Evolutionary conservation across 139 green algal genomes (phyloP).

Genomic region (Haematococcus lacustris): DNA sequence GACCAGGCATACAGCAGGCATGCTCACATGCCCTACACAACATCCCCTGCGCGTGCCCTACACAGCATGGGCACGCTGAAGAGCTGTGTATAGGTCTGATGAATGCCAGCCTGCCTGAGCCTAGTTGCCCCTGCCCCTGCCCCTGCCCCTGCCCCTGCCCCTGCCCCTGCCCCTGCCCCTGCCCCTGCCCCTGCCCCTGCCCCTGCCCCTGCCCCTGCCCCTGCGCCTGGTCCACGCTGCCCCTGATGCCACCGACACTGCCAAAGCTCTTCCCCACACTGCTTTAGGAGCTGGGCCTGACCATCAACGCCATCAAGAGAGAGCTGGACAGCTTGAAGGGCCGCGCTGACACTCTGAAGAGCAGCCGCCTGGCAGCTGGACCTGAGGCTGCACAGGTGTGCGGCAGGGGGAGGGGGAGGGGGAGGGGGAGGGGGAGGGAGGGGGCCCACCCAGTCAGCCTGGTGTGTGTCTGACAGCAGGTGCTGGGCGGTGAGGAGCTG

Average conservation of each 20-base stretch:
- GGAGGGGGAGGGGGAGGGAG: background rate
- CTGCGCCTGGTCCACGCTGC: too few relatives aligned
- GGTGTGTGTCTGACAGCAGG: conserved; percentile 25
- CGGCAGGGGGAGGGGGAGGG: background rate
- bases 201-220: too few relatives aligned
- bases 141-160: too few relatives aligned
- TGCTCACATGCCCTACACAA: too few relatives aligned
- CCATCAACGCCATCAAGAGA: conserved; percentile 32
- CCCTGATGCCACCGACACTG: background rate
- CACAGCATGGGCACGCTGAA: too few relatives aligned
- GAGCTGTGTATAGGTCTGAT: too few relatives aligned
- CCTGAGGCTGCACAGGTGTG: conserved; percentile 27
- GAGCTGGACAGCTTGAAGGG: conserved; percentile 34
- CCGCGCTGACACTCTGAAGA: conserved; percentile 20
- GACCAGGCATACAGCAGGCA: too few relatives aligned
- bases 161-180: too few relatives aligned
- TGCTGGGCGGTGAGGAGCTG: conserved; percentile 36
- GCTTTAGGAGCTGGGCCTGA: conserved; percentile 34
- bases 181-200: too few relatives aligned
- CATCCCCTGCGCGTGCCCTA: too few relatives aligned
- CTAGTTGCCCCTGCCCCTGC: too few relatives aligned
- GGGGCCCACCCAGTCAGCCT: background rate
- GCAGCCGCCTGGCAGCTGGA: conserved; percentile 8
- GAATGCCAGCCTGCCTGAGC: too few relatives aligned
- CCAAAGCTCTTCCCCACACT: background rate